Base-by-base conservation (phyloP, 176 grass and related monocot genomes). In the Themeda triandra region DNA sequence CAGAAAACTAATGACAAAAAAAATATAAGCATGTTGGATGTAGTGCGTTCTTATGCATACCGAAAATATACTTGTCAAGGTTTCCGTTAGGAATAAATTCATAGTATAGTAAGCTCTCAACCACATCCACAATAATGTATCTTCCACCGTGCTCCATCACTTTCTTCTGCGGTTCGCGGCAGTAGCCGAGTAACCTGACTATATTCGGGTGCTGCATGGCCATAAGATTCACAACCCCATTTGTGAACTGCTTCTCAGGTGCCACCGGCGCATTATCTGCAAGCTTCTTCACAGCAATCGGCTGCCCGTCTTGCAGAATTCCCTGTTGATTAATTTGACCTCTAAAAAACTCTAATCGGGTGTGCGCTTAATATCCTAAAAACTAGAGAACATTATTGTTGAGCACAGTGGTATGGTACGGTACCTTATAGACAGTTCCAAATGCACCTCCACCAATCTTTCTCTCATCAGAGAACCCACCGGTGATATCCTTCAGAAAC, bases 261-360 rank as follows among this genome's bases (percentile, higher is more conserved):
- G 46, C 13, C 0, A 82, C n/a, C 0, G 3, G 29, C 0, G 80
- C n/a, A 8, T 77, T 83, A 0, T 39, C 86, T 6, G 5, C 1
- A 30, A 88, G 86, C 35, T 72, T 88, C 41, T 88, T 88, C 53
- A 72, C 86, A 9, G 86, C 58, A 83, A 83, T 88, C 6, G 1
- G 6, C 18, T 49, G 11, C 0, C 54, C 73, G 5, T 88, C 66
- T 40, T 76, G 53, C 11, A 88, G 68, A 6, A 1, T 13, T 2
- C 86, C 86, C 86, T 88, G 74, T 58, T n/a, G n/a, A n/a, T n/a
- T n/a, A 58, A 21, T 71, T 70, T 17, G 6, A 56, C 6, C 32
- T 9, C 66, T 53, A 0, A 31, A 13, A 69, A 2, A 33, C 32
- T 5, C 1, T 6, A 6, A 29, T 29, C 24, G 11, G 17, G n/a